These are phyloP conservation scores for Pestalotiopsis fici DNA, from an alignment of 2,329 filamentous ascomycete genomes.

Conservation along the genomic window DNA sequence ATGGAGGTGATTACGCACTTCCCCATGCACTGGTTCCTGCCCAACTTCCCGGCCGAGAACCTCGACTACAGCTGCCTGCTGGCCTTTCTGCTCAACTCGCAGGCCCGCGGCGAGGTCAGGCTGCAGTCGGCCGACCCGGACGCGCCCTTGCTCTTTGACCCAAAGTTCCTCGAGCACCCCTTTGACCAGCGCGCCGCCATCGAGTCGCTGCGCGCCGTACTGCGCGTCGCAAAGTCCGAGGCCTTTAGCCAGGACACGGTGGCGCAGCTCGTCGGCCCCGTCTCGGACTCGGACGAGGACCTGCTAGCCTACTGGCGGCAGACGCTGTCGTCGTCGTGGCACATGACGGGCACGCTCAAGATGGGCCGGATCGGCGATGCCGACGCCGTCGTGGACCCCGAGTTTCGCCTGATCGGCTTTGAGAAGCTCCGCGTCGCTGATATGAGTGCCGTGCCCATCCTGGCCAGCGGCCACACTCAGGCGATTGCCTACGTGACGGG, in stretches of 20 bases:
- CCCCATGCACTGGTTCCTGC: conserved; percentile 42
- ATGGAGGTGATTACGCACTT: conserved; percentile 55
- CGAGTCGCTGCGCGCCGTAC: conserved; percentile 45
- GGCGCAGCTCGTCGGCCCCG: conserved; percentile 40
- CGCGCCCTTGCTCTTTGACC: conserved; percentile 52
- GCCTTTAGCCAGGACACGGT: conserved; percentile 45
- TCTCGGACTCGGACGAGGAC: conserved; percentile 53
- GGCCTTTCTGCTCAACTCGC: conserved; percentile 54
- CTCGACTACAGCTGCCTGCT: conserved; percentile 44
- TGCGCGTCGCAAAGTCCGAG: conserved; percentile 42
- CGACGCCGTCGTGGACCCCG: conserved; percentile 48
- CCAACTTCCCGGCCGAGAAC: conserved; percentile 32
- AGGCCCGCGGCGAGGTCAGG: conserved; percentile 50
- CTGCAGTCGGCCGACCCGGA: conserved; percentile 53
- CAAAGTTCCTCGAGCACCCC: conserved; percentile 51
- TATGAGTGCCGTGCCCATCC: conserved; percentile 51
- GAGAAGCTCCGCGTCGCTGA: conserved; percentile 51
- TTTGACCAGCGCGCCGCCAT: conserved; percentile 55
- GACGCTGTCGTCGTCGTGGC: conserved; percentile 49
- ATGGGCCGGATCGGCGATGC: conserved; percentile 51
- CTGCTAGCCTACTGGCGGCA: conserved; percentile 46
- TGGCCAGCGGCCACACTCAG: conserved; percentile 53
- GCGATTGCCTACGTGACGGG: conserved; percentile 56
- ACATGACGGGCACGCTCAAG: conserved; percentile 56
- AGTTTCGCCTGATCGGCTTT: conserved; percentile 49